Evolutionary conservation across 2,329 filamentous ascomycete species (phyloP).

Genomic region (Nemania sp.): DNA sequence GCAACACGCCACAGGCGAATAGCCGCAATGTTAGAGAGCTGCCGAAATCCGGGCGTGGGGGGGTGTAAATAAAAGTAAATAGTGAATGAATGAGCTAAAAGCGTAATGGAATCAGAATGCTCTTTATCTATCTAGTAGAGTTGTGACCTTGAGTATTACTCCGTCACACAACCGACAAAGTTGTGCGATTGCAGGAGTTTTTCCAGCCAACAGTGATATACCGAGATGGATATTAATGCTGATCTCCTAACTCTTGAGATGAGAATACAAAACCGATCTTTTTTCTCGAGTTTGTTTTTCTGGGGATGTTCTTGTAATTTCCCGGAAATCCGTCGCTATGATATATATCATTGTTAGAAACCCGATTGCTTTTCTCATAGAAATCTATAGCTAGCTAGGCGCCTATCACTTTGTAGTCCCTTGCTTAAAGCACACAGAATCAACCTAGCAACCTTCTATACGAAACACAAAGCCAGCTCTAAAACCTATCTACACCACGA

Average conservation of each 20-base stretch:
- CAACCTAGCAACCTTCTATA: not conserved
- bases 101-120: too few relatives aligned
- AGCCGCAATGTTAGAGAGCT: not conserved
- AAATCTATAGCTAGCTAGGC: not conserved
- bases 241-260: not conserved
- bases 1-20: not conserved
- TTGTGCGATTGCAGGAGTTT: too few relatives aligned
- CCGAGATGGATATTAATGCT: not conserved
- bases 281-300: not conserved
- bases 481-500: not conserved
- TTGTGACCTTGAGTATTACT: not conserved
- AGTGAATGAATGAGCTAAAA: not conserved
- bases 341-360: not conserved
- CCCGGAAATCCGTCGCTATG: not conserved
- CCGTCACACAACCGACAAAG: slow-evolving; percentile 2
- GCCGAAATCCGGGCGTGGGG: slow-evolving; percentile 26
- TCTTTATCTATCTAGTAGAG: not conserved
- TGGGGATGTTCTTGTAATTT: not conserved
- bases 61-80: not conserved
- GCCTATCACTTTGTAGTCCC: not conserved
- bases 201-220: not conserved
- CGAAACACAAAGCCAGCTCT: too few relatives aligned
- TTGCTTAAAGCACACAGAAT: not conserved
- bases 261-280: not conserved
- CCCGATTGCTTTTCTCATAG: not conserved